Conservation (phyloP, 2,329 filamentous ascomycete genomes). For the Cercospora beticola region DNA sequence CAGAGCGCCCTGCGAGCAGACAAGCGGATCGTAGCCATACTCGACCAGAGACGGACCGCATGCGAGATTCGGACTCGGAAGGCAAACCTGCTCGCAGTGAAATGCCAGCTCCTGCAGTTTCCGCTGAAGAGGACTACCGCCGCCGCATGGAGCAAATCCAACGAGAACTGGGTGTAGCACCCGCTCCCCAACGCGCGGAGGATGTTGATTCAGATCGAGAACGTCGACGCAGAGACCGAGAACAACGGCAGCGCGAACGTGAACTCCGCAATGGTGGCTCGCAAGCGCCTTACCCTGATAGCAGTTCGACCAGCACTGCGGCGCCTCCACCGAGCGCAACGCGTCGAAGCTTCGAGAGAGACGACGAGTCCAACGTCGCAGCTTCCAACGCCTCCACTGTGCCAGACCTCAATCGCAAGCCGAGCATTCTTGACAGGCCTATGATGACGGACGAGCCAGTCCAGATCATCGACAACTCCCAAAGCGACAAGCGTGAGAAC, state of each 20-base stretch:
- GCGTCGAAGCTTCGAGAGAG: constrained; percentile 27
- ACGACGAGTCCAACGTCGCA: constrained; percentile 22
- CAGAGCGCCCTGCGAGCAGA: constrained; percentile 16
- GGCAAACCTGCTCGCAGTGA: constrained; percentile 20
- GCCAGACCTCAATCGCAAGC: constrained; percentile 30
- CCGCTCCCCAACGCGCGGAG: constrained; percentile 22
- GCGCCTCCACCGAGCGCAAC: not conserved
- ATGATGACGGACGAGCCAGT: constrained; percentile 33
- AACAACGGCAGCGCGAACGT: constrained; percentile 34
- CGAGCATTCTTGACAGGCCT: constrained; percentile 36
- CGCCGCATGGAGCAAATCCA: constrained; percentile 50
- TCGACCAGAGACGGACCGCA: constrained; percentile 12
- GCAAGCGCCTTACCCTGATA: constrained; percentile 19
- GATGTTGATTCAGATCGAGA: constrained; percentile 37
- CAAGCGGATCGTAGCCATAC: constrained; percentile 15
- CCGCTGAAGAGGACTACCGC: constrained; percentile 54
- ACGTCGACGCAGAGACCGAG: constrained; percentile 36
- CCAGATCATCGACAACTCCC: constrained; percentile 39
- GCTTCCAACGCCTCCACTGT: constrained; percentile 10
- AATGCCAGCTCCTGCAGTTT: constrained; percentile 37
- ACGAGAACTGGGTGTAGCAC: constrained; percentile 44
- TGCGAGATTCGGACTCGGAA: constrained; percentile 13
- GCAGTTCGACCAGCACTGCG: constrained; percentile 18
- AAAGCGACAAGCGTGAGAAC: constrained; percentile 37
- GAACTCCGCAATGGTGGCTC: constrained; percentile 21